A percentile compares a stretch with the other conserved stretches of the same genome.
These are phyloP conservation scores for Eucalyptus victrix DNA, from an alignment of 345 rosid species.

Conservation along the genomic window DNA sequence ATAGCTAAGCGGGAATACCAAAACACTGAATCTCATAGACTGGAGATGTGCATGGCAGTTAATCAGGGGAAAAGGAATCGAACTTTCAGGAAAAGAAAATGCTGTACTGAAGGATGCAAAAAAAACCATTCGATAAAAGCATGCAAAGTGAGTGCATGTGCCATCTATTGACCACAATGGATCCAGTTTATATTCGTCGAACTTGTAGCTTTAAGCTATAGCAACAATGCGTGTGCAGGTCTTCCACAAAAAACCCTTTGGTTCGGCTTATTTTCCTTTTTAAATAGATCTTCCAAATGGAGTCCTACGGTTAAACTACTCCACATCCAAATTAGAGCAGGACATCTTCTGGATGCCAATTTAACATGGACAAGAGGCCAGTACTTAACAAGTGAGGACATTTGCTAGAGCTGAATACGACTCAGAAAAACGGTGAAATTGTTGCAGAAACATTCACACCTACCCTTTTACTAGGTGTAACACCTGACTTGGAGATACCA, in stretches of 20 bases:
- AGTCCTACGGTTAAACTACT: not conserved
- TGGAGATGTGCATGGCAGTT: not conserved
- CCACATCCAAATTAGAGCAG: not conserved
- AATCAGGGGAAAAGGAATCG: not conserved
- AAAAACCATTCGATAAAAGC: not conserved
- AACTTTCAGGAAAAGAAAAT: not conserved
- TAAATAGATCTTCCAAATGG: not conserved
- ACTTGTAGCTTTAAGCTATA: not conserved
- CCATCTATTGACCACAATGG: not conserved
- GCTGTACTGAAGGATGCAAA: not conserved
- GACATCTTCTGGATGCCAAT: not conserved
- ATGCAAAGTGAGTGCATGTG: not conserved
- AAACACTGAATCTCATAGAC: not conserved
- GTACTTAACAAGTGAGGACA: not conserved
- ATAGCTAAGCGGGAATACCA: not conserved
- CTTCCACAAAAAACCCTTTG: not conserved
- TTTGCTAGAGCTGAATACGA: not conserved
- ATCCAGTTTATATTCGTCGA: not conserved
- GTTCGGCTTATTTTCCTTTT: not conserved
- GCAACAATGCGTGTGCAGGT: not conserved
- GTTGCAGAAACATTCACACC: not conserved
- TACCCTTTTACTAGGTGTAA: not conserved
- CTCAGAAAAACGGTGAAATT: not conserved
- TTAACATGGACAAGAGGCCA: not conserved
- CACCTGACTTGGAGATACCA: not conserved